Percentiles rank a stretch among this genome's conserved stretches.
Evolutionary conservation across 305 asterid species (phyloP).

Genomic region (Fraxinus velutina): DNA sequence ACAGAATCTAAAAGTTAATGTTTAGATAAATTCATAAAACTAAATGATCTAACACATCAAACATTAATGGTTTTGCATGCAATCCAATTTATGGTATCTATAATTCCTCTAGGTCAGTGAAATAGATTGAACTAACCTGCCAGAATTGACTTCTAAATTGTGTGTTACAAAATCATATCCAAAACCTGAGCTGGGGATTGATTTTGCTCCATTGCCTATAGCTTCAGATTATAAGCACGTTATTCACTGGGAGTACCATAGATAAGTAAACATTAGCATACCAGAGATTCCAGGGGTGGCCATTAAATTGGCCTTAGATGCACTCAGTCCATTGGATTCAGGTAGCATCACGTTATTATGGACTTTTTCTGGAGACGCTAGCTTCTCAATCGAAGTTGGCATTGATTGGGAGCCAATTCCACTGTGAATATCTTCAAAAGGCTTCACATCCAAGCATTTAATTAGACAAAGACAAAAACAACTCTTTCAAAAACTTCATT

Average conservation of each 20-base stretch:
- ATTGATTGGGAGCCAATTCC: constrained; percentile 41
- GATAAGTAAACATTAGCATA: constrained; percentile 22
- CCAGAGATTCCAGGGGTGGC: constrained; percentile 71
- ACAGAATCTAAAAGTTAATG: constrained; percentile 10
- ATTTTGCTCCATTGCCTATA: constrained; percentile 57
- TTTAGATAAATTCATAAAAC: not conserved
- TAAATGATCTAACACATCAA: not conserved
- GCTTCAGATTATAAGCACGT: constrained; percentile 20
- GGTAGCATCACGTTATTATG: constrained; percentile 35
- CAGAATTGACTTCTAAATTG: constrained; percentile 58
- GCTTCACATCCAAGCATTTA: constrained; percentile 43
- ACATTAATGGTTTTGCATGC: not conserved
- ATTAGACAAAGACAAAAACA: constrained; percentile 24
- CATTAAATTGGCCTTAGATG: constrained; percentile 42
- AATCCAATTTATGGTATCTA: not conserved
- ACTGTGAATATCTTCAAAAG: constrained; percentile 48
- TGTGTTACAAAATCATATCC: constrained; percentile 56
- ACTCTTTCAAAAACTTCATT: not conserved
- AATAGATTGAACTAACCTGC: constrained; percentile 45
- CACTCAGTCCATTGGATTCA: constrained; percentile 40
- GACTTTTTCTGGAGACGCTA: constrained; percentile 27
- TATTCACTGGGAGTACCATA: constrained; percentile 14
- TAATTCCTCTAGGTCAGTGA: not conserved
- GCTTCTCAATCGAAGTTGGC: constrained; percentile 59
- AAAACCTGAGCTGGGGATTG: constrained; percentile 81